Evolutionary conservation across 495 filamentous ascomycete species (phyloP).

Genomic region (Neurospora intermedia): DNA sequence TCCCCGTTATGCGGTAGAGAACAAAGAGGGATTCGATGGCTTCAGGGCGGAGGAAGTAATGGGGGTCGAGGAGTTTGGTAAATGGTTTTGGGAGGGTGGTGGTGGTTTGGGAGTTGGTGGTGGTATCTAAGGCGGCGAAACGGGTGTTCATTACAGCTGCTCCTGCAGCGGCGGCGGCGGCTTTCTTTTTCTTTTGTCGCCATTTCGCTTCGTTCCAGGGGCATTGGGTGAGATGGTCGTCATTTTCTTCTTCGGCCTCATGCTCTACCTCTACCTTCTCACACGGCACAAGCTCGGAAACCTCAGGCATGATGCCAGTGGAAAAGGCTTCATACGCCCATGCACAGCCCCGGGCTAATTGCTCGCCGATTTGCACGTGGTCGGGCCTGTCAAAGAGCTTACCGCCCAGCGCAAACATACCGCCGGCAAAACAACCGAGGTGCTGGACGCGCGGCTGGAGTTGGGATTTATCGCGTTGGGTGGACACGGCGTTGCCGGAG

Average conservation of each 20-base stretch:
- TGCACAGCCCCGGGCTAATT: slow-evolving; percentile 85
- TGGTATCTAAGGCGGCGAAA: background rate
- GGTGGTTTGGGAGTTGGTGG: slow-evolving; percentile 23
- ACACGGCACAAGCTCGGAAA: slow-evolving; percentile 42
- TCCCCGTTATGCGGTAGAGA: slow-evolving; percentile 65
- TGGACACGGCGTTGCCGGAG: slow-evolving; percentile 31
- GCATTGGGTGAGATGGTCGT: slow-evolving; percentile 13
- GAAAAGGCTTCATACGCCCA: slow-evolving; percentile 76
- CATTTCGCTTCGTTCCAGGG: slow-evolving; percentile 20
- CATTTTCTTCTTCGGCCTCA: slow-evolving; percentile 33
- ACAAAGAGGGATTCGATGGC: slow-evolving; percentile 67
- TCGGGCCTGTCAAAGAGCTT: slow-evolving; percentile 57
- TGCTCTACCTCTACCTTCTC: slow-evolving; percentile 4
- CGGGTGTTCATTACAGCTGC: too few species aligned
- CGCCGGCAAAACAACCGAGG: slow-evolving; percentile 70
- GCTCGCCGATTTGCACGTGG: slow-evolving; percentile 65
- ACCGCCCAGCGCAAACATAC: slow-evolving; percentile 83
- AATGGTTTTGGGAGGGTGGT: slow-evolving; percentile 53
- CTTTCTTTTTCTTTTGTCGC: background rate
- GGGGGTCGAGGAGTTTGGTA: slow-evolving; percentile 15
- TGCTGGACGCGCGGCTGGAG: slow-evolving; percentile 35
- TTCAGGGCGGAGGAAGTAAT: slow-evolving; percentile 47
- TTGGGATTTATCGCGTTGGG: slow-evolving; percentile 9
- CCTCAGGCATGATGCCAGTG: slow-evolving; percentile 84
- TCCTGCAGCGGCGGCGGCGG: background rate